Base-by-base conservation (phyloP, 768 basidiomycete genomes). In the Lactarius evosmus region DNA sequence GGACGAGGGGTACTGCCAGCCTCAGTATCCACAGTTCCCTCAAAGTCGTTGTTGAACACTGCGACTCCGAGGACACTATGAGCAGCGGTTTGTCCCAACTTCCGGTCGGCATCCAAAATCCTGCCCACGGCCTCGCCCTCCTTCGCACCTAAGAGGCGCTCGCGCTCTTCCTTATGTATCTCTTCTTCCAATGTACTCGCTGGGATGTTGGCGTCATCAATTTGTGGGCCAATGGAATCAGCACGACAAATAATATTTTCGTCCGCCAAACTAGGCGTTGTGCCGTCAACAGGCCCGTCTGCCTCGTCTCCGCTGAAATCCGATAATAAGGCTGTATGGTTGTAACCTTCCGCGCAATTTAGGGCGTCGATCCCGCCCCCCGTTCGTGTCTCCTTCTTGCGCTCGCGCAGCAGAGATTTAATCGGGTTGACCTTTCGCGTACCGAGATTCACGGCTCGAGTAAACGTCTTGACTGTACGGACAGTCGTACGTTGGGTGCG, bases 61-160 rank as follows among this genome's bases (percentile, higher is more conserved):
- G 46, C 46, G 44, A 66, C 41, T 36, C 64, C 64, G 29, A 49
- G 52, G 30, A 58, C 52, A 32, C 56, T 54, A 33, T 30, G 25
- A 16, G 17, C 8, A 11, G 29, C 29, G 3, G 14, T 34, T 57
- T 56, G 56, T 46, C 60, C 66, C 59, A 61, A 61, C 51, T 46
- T 63, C 12, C 70, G 64, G 51, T 72, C 69, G 0, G 59, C 67
- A 44, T 67, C 65, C 55, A 73, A 65, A 12, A 72, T 77, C 62
- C 61, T 74, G 57, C 70, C 72, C 6, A 77, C 74, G 1, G 70
- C 74, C 54, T 71, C 60, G 7, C 72, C 73, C 29, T 70, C 70
- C 52, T 74, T 66, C 25, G 68, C 65, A 11, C 72, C 74, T 19
- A 75, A 61, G n/a, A 75, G 66, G 50, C 67, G 70, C 58, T 70